Evolutionary conservation across 2,329 filamentous ascomycete species (phyloP), one percentile per base, ranked within the genome.

Genomic region (Aspergillus sp.): DNA sequence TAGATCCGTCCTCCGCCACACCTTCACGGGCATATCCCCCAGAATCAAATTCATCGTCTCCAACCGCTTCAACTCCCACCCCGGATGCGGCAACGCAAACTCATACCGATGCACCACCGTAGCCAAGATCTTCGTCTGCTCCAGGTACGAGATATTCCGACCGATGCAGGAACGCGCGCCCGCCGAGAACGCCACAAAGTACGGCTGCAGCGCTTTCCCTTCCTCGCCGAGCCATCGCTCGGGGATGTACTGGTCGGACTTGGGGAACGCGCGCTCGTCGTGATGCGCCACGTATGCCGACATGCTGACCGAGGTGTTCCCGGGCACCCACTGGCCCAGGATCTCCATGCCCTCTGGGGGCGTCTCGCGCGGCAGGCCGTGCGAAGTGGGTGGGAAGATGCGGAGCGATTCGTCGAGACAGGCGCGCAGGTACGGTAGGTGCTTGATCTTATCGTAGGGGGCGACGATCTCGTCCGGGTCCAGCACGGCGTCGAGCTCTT

Each of bases 391-490:
- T 0, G 80, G 79, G 54, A 71, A 75, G 5, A 83, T 65, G 0
- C 81, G 77, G 2, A 84, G 65, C 0, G 77, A 75, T 63, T 85
- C 84, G 60, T 85, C 81, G 14, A 84, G 69, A 60, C 78, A 83
- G 4, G 81, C 82, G 24, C 78, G 77, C 5, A 85, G 79, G 65
- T 83, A 85, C 0, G 82, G 81, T 0, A 84, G 71, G 57, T 83
- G 74, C 59, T 80, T 79, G 55, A 84, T 75, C 54, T 81, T 82
- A 39, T 82, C 80, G 60, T 82, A 84, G 0, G 80, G 73, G 0
- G 78, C 79, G 24, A 84, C 71, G 6, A 75, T 66, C 22, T 83
- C 80, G 2, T 76, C 72, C 0, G 72, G 65, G 1, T 79, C 76
- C 1, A 83, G 68, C 16, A 79, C 77, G 2, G 74, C 66, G 60